Base-by-base conservation (phyloP, 139 green algal genomes). In the Desmodesmus armatus region DNA sequence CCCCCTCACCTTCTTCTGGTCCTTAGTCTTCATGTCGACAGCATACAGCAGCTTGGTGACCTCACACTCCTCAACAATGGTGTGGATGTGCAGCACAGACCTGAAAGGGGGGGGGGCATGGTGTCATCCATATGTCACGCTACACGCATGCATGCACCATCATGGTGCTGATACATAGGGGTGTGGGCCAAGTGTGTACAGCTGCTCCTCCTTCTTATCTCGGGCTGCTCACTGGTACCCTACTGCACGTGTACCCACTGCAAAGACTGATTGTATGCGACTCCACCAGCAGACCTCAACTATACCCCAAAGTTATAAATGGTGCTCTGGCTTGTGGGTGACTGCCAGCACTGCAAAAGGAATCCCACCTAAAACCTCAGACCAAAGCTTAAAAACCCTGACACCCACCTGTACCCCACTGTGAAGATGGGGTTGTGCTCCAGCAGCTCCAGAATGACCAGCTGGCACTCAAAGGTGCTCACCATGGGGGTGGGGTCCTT, bases 341-440 rank as follows among this genome's bases (percentile, higher is more conserved):
- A n/a, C n/a, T n/a, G n/a, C n/a, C n/a, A n/a, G n/a, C n/a, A n/a
- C n/a, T n/a, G n/a, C n/a, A n/a, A n/a, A n/a, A n/a, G n/a, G n/a
- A n/a, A n/a, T n/a, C n/a, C n/a, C n/a, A n/a, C n/a, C n/a, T n/a
- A n/a, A n/a, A n/a, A 55, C 47, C 7, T 55, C 47, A 55, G 47
- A 21, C 9, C 47, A 55, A 55, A 13, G 13, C 13, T 13, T 29
- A 17, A 69, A 17, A n/a, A 5, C 60, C 5, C 60, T 29, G 40
- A 87, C 6, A 35, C 78, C 13, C 41, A 78, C 49, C 80, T 63
- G 82, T 87, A 87, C 35, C 96, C 87, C 19, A 96, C 96, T 31
- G 95, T 99, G 90, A 99, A 98, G 83, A 99, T 95, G 53, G 96
- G 89, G 91, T 99, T 99, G 93, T 99, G 97, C 85, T 99, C 91